Percentiles rank a stretch among this genome's conserved stretches.
phyloP scores from a whole-genome alignment of 345 rosid genomes.

The Populus tremula region DNA sequence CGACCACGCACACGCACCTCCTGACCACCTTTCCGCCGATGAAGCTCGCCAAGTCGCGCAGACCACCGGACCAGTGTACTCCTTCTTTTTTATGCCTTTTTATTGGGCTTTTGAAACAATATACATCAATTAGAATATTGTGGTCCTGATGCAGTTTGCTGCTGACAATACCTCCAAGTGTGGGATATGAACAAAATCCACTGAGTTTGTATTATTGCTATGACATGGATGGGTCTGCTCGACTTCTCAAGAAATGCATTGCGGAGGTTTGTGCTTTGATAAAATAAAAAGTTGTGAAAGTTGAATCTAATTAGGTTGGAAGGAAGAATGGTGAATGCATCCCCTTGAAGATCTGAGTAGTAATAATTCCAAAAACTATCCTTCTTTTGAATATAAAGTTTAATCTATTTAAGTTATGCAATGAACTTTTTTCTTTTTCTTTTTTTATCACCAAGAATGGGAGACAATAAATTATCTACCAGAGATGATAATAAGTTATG shows the following conservation, averaged over 20 bases:
- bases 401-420: too few relatives aligned
- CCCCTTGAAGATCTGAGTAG: neutral
- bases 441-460: neutral
- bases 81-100: neutral
- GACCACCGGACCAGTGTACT: constrained; percentile 70
- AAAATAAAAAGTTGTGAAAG: neutral
- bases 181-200: constrained; percentile 90
- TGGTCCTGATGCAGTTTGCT: constrained; percentile 47
- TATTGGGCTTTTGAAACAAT: neutral
- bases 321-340: neutral
- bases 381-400: too few relatives aligned
- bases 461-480: neutral
- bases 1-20: constrained; percentile 41
- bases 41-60: constrained; percentile 58
- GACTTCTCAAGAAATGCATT: constrained; percentile 64
- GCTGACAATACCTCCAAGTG: constrained; percentile 84
- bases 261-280: constrained; percentile 55
- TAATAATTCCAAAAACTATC: neutral
- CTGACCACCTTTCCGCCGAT: constrained; percentile 65
- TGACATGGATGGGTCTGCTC: constrained; percentile 36
- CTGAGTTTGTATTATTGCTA: constrained; percentile 89
- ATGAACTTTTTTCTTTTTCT: neutral
- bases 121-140: neutral
- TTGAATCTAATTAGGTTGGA: neutral
- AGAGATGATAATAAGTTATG: neutral